A percentile compares a stretch with the other conserved stretches of the same genome.
Evolutionary conservation across 202 grass and related monocot genomes (phyloP).

Genomic region (Panicum virgatum): DNA sequence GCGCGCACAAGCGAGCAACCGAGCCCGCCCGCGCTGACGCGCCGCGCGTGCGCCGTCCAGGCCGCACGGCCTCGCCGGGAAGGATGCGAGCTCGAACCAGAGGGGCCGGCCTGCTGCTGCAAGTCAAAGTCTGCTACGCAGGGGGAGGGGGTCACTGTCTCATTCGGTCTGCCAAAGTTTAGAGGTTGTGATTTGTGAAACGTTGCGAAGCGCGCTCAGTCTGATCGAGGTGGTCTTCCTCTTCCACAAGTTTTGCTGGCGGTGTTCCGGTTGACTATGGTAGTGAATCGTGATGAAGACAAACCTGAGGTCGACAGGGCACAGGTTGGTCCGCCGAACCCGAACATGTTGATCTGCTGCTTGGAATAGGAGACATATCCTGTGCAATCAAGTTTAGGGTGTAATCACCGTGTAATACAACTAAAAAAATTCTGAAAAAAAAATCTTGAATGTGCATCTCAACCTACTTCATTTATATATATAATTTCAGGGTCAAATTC

Average conservation of each 20-base stretch:
- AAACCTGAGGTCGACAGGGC: neutral
- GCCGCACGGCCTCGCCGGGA: conserved; percentile 2
- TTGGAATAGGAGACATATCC: no score
- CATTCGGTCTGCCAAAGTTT: no score
- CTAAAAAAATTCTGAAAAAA: no score
- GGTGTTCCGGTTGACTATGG: neutral
- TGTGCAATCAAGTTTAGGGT: no score
- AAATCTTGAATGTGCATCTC: no score
- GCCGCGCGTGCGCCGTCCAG: neutral
- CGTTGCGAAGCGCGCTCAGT: no score
- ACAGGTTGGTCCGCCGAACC: neutral
- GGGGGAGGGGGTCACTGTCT: no score
- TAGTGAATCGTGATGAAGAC: neutral
- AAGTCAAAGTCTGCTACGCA: neutral
- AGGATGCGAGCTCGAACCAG: neutral
- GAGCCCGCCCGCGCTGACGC: neutral
- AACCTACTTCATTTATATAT: no score
- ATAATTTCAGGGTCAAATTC: no score
- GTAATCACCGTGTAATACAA: no score
- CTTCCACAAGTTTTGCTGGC: neutral
- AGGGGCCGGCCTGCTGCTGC: neutral
- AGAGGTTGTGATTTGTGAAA: no score
- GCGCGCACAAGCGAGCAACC: neutral
- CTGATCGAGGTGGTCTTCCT: neutral
- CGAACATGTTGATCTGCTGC: neutral